Evolutionary conservation across 257 asterid genomes (phyloP), one percentile per base, ranked within the genome.

Genomic region (Sherardia arvensis): DNA sequence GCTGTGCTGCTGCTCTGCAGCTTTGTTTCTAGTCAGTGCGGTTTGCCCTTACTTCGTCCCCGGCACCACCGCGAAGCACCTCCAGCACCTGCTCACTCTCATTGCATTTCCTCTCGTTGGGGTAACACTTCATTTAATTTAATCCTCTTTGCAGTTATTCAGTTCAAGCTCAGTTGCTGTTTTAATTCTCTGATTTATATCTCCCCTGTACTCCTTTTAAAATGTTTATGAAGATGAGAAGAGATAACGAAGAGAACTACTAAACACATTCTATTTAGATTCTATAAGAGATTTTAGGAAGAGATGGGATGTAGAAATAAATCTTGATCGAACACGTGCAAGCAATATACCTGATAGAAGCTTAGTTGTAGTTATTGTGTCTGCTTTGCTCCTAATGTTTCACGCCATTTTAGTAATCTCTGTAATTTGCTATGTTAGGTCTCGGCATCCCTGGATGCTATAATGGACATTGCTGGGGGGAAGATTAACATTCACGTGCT

Each of bases 61-160:
- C 45, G 53, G 71, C 67, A 71, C 84, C 33, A 78, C 84, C 20
- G 86, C 66, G 30, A 81, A 65, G 84, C 82, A 84, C 40, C 74
- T 93, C 62, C 95, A 84, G 78, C 83, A 77, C 55, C 69, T 82
- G 10, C 72, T 84, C 76, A 72, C 80, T 57, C 67, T 81, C 77
- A 38, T 83, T 68, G 99, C 91, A 22, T 93, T 93, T 59, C 99
- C 99, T 70, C 85, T 93, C 20, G 97, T 93, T 53, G 97, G 95
- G 94, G 97, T 93, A 85, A 62, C 66, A 55, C 38, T 14, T n/a
- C n/a, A n/a, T n/a, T 12, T 40, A 5, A 40, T 40, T 40, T 40
- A 14, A 40, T 40, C 18, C 7, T 40, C 49, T n/a, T 12, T 40
- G 49, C 49, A 40, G 17, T 43, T 43, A 15, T 43, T 43, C 2